Percentiles rank a stretch among this genome's conserved stretches.
Evolutionary conservation across 768 basidiomycete species (phyloP).

Genomic region (Mrakia gelida): DNA sequence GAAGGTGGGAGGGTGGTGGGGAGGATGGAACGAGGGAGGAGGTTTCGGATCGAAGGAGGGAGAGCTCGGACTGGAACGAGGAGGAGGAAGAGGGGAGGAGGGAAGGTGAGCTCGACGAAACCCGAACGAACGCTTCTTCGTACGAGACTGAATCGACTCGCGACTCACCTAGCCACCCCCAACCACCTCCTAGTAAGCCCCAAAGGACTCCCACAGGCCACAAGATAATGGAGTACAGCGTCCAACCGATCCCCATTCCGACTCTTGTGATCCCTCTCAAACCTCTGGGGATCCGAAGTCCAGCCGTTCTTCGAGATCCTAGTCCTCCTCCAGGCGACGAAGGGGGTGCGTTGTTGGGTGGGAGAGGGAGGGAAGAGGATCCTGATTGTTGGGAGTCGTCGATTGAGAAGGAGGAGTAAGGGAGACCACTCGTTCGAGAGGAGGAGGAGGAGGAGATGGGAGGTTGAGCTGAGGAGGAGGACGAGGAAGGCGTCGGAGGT

Average conservation of each 20-base stretch:
- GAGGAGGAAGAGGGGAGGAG: not conserved
- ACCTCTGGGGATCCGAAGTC: conserved; percentile 25
- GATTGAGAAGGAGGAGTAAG: conserved; percentile 22
- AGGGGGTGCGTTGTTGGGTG: not conserved
- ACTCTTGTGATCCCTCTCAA: conserved; percentile 30
- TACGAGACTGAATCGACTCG: no score
- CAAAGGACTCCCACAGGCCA: conserved; percentile 29
- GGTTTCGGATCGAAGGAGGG: conserved; percentile 9
- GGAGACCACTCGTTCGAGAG: not conserved
- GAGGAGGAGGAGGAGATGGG: conserved; percentile 7
- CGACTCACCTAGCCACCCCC: conserved; percentile 22
- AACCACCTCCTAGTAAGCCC: conserved; percentile 20
- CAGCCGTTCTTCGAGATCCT: conserved; percentile 19
- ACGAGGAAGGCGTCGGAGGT: conserved; percentile 13
- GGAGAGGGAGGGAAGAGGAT: not conserved
- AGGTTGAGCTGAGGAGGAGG: not conserved
- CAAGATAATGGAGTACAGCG: conserved; percentile 28
- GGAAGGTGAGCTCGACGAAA: not conserved
- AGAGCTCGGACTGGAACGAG: conserved; percentile 23
- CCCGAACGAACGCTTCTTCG: not conserved
- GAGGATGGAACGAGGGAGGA: conserved; percentile 6
- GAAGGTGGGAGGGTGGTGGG: not conserved
- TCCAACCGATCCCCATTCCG: conserved; percentile 31
- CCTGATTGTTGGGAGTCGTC: conserved; percentile 24
- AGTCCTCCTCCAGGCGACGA: not conserved